Evolutionary conservation across 2,329 filamentous ascomycete genomes (phyloP).

Genomic region (Hymenoscyphus linearis): DNA sequence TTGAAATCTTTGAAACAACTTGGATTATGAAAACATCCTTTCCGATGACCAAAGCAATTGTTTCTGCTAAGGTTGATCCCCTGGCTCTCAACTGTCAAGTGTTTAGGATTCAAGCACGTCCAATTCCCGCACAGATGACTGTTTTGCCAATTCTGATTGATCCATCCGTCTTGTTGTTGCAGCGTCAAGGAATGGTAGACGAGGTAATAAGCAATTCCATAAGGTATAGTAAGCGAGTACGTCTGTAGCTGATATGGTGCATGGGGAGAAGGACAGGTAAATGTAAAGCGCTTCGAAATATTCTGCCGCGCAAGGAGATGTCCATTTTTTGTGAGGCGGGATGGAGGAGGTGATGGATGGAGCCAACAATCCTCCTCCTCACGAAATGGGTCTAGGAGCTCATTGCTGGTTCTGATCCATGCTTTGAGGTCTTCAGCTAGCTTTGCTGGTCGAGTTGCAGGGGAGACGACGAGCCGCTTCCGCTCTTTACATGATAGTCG

Average conservation of each 20-base stretch:
- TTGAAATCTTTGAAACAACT: constrained; percentile 27
- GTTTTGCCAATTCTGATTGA: constrained; percentile 28
- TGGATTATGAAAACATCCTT: constrained; percentile 24
- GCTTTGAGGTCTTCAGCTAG: constrained; percentile 18
- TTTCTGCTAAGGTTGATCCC: constrained; percentile 26
- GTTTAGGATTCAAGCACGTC: constrained; percentile 29
- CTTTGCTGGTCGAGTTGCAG: constrained; percentile 6
- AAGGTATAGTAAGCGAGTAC: constrained; percentile 23
- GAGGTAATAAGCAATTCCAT: constrained; percentile 25
- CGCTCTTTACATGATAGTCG: constrained; percentile 8
- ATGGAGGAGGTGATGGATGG: constrained; percentile 21
- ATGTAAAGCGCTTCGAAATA: constrained; percentile 17
- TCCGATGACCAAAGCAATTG: constrained; percentile 25
- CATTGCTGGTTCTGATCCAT: constrained; percentile 17
- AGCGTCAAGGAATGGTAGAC: constrained; percentile 19
- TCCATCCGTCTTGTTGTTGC: constrained; percentile 26
- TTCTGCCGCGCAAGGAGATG: constrained; percentile 13
- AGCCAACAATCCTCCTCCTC: constrained; percentile 24
- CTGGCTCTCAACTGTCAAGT: constrained; percentile 27
- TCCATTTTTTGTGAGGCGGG: constrained; percentile 9
- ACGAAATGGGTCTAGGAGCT: constrained; percentile 19
- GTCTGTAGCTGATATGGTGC: constrained; percentile 9
- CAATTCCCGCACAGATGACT: constrained; percentile 33
- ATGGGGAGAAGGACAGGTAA: neutral
- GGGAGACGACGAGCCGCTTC: constrained; percentile 17